Base-by-base conservation (phyloP, 768 basidiomycete genomes). In the Suillus cothurnatus region DNA sequence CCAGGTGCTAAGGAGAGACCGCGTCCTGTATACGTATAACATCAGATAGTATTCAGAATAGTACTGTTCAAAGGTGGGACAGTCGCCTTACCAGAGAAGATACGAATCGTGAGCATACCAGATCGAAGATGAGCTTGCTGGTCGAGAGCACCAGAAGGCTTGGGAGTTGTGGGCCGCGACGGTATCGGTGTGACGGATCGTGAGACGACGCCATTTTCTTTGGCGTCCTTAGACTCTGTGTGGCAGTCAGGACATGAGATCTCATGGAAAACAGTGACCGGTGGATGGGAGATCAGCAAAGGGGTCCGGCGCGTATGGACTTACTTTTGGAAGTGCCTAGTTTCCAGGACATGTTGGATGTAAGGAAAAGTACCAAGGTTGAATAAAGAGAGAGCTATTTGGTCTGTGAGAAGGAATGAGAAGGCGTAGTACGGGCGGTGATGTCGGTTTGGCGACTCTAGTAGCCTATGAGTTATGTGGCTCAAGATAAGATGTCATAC, bases 61-160 rank as follows among this genome's bases (percentile, higher is more conserved):
- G 49, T 9, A 32, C 8, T 28, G 1, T 26, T 50, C 6, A 15
- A 70, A 74, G 32, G 74, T 8, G 26, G 69, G 52, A 56, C 38
- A 31, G 21, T 74, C 61, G 71, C 72, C 86, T 68, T 67, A 92
- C 92, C 93, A 71, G 92, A 95, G 81, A 96, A 96, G 74, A 99
- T 95, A 66, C 94, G 88, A 76, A 99, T 95, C 68, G 94, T 96
- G 71, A 99, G 88, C 85, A 96, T 89, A 59, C 97, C 97, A 53
- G 87, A 91, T 77, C 93, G 86, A 70, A 92, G 91, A 75, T 90
- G 87, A 11, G 74, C 72, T 14, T 75, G 77, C 8, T 70, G 76
- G 70, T 88, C 86, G 61, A 81, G 69, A 38, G 81, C 81, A 74
- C 80, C 74, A 64, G 79, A 79, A 4, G 86, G 82, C 72, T 85